These are phyloP conservation scores for Ophioceras dolichostomum DNA, from an alignment of 2,329 filamentous ascomycete genomes.

Conservation along the genomic window DNA sequence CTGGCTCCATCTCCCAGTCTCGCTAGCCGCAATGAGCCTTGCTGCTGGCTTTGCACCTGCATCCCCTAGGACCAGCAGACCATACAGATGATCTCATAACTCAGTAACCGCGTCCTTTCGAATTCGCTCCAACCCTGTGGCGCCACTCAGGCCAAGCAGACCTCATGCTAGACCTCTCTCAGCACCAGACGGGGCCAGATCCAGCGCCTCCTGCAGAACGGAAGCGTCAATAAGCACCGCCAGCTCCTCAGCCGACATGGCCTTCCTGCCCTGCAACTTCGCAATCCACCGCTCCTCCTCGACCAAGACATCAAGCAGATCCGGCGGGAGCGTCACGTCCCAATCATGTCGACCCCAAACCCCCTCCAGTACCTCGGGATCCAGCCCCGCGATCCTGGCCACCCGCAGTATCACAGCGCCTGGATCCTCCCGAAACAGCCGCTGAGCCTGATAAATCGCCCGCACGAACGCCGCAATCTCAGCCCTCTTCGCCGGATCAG, in stretches of 20 bases:
- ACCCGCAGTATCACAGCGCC: slow-evolving; percentile 12
- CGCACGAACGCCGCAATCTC: slow-evolving; percentile 18
- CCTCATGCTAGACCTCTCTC: too few species aligned
- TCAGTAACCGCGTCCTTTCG: too few species aligned
- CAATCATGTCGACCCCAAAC: slow-evolving; percentile 17
- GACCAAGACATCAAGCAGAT: slow-evolving; percentile 14
- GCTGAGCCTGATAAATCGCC: slow-evolving; percentile 15
- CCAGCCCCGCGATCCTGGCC: slow-evolving; percentile 12
- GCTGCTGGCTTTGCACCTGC: too few species aligned
- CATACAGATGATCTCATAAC: too few species aligned
- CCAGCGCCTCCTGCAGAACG: background rate
- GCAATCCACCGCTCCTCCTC: slow-evolving; percentile 7
- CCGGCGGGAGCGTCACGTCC: slow-evolving; percentile 12
- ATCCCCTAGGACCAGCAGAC: too few species aligned
- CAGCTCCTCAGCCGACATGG: background rate
- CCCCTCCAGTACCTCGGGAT: slow-evolving; percentile 10
- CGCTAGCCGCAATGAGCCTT: too few species aligned
- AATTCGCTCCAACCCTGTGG: too few species aligned
- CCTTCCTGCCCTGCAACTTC: background rate
- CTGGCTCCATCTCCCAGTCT: too few species aligned
- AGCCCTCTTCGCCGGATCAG: slow-evolving; percentile 12
- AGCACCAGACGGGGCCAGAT: too few species aligned
- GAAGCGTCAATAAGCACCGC: background rate
- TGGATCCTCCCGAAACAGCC: slow-evolving; percentile 14
- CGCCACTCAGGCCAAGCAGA: too few species aligned